These are phyloP conservation scores for Pythium brachiatum DNA, from an alignment of 352 stramenopile genomes.

Conservation along the genomic window DNA sequence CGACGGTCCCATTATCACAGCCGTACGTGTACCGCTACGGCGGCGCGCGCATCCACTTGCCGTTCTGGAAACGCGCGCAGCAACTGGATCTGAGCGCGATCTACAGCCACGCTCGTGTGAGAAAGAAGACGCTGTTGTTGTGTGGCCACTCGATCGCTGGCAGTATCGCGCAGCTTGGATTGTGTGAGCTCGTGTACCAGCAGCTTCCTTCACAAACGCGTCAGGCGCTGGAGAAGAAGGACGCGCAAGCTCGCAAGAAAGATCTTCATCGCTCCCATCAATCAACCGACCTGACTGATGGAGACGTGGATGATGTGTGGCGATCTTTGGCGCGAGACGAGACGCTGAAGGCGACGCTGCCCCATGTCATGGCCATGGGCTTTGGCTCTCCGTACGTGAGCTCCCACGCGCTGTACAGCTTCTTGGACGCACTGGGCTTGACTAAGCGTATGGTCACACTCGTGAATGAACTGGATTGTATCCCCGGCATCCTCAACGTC, in stretches of 20 bases:
- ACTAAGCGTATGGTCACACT: slow-evolving; percentile 63
- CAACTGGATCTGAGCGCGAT: slow-evolving; percentile 53
- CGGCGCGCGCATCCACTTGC: slow-evolving; percentile 67
- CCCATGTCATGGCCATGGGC: slow-evolving; percentile 59
- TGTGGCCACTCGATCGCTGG: slow-evolving; percentile 83
- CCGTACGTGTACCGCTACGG: slow-evolving; percentile 73
- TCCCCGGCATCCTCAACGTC: slow-evolving; percentile 81
- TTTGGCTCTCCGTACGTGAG: slow-evolving; percentile 80
- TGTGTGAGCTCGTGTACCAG: slow-evolving; percentile 77
- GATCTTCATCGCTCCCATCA: slow-evolving; percentile 21
- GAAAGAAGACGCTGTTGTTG: slow-evolving; percentile 65
- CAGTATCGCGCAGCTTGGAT: slow-evolving; percentile 75
- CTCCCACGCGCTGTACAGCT: slow-evolving; percentile 40
- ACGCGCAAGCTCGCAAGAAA: slow-evolving; percentile 45
- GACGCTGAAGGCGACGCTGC: slow-evolving; percentile 29
- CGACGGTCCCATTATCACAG: slow-evolving; percentile 54
- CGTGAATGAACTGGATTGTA: slow-evolving; percentile 87
- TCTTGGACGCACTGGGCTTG: slow-evolving; percentile 52
- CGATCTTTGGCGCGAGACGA: slow-evolving; percentile 6
- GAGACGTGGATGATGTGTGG: neutral
- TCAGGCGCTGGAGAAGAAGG: slow-evolving; percentile 54
- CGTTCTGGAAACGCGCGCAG: slow-evolving; percentile 73
- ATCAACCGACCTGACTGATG: slow-evolving; percentile 16
- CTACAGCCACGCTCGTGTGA: slow-evolving; percentile 40
- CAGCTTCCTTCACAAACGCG: slow-evolving; percentile 47